A percentile compares a stretch with the other conserved stretches of the same genome.
Conservation (phyloP, 148 eudicot genomes). For the Dianthus caryophyllus region DNA sequence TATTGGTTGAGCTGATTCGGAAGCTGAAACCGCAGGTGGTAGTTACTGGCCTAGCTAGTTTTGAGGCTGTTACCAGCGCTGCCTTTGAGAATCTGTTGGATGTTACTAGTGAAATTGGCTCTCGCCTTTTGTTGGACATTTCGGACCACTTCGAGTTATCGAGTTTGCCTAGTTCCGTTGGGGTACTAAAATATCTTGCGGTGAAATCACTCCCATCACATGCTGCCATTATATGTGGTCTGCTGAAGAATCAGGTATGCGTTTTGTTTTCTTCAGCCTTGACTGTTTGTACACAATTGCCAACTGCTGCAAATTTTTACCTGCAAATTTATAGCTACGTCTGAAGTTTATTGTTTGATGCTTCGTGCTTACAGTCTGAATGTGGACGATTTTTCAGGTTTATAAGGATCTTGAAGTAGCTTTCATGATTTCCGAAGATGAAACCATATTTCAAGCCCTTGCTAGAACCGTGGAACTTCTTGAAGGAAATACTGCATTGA, state of each 20-base stretch:
- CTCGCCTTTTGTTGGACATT: conserved; percentile 86
- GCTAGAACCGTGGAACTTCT: conserved; percentile 86
- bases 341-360: neutral
- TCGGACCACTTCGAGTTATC: conserved; percentile 98
- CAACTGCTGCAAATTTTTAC: neutral
- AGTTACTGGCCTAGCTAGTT: conserved; percentile 86
- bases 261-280: neutral
- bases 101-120: conserved; percentile 71
- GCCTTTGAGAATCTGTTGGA: conserved; percentile 76
- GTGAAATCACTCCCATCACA: conserved; percentile 74
- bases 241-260: conserved; percentile 81
- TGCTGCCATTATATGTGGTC: conserved; percentile 82
- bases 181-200: conserved; percentile 87
- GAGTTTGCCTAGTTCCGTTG: conserved; percentile 88
- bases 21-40: conserved; percentile 95
- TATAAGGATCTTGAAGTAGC: conserved; percentile 96
- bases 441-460: conserved; percentile 61
- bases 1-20: conserved; percentile 80
- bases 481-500: conserved; percentile 80
- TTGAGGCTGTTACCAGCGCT: conserved; percentile 92
- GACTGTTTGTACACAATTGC: conserved; percentile 8
- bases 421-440: conserved; percentile 91
- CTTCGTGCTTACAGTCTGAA: conserved; percentile 9
- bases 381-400: conserved; percentile 44
- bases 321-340: neutral